Conservation (phyloP, 2,329 filamentous ascomycete genomes). For the Cytospora piceae region DNA sequence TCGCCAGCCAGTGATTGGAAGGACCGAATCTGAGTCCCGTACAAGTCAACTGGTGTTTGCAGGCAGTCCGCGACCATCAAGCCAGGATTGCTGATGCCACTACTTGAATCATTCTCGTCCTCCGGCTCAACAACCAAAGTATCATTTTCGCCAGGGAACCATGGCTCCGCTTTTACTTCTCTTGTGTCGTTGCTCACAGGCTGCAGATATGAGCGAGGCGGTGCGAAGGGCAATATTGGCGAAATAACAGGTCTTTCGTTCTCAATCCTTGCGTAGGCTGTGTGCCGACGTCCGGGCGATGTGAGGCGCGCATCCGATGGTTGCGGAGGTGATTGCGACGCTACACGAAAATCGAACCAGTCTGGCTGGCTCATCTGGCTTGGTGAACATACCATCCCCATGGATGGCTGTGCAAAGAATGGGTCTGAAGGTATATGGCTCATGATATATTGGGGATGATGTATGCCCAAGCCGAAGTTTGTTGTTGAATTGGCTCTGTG, state of each 20-base stretch:
- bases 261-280: constrained; percentile 15
- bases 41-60: constrained; percentile 44
- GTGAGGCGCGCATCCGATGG: not conserved
- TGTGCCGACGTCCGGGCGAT: constrained; percentile 14
- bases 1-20: constrained; percentile 54
- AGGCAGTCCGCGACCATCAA: constrained; percentile 44
- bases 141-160: constrained; percentile 61
- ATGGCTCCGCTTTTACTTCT: constrained; percentile 45
- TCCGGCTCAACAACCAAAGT: constrained; percentile 64
- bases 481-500: constrained; percentile 32
- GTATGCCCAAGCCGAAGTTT: constrained; percentile 27
- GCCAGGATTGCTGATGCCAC: constrained; percentile 46
- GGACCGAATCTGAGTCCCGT: constrained; percentile 52
- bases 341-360: constrained; percentile 20
- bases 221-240: constrained; percentile 10
- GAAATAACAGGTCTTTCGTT: constrained; percentile 9
- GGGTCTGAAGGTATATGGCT: constrained; percentile 21
- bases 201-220: constrained; percentile 11
- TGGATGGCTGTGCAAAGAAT: constrained; percentile 13
- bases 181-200: constrained; percentile 13
- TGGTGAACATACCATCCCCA: constrained; percentile 14
- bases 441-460: constrained; percentile 29
- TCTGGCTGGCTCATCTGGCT: constrained; percentile 22
- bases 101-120: constrained; percentile 54
- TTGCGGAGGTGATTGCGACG: constrained; percentile 12